phyloP scores from a whole-genome alignment of 352 stramenopile species.

The Globisporangium recalcitrans region DNA sequence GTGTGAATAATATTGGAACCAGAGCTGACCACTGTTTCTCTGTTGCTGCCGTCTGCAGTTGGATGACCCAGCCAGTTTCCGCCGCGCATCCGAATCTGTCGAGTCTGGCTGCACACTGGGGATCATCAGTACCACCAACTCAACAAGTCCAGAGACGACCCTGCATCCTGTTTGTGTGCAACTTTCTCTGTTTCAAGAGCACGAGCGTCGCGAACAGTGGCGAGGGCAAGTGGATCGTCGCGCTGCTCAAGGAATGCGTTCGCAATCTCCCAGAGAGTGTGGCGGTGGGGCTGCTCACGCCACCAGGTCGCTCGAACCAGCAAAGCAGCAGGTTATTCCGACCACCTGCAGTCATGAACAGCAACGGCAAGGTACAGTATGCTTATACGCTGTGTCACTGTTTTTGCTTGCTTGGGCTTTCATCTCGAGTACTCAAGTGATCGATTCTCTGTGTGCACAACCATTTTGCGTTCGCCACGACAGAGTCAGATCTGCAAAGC shows the following conservation, averaged over 20 bases:
- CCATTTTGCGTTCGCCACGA: background rate
- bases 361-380: conserved; percentile 14
- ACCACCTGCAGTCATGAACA: conserved; percentile 1
- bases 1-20: no score
- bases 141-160: background rate
- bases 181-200: conserved; percentile 26
- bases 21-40: no score
- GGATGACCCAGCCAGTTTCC: conserved; percentile 5
- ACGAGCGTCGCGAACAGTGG: conserved; percentile 18
- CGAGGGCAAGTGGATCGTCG: conserved; percentile 16
- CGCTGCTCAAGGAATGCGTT: conserved; percentile 17
- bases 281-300: conserved; percentile 5
- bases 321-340: background rate
- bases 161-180: conserved; percentile 27
- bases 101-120: conserved; percentile 14
- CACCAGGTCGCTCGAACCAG: background rate
- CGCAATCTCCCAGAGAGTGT: conserved; percentile 5
- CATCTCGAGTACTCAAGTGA: background rate
- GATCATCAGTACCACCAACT: background rate
- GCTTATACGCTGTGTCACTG: background rate
- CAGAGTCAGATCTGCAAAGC: conserved; percentile 14
- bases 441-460: background rate
- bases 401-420: no score
- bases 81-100: background rate
- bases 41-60: background rate